phyloP scores from a whole-genome alignment of 345 rosid genomes.

The Aquilaria sinensis region DNA sequence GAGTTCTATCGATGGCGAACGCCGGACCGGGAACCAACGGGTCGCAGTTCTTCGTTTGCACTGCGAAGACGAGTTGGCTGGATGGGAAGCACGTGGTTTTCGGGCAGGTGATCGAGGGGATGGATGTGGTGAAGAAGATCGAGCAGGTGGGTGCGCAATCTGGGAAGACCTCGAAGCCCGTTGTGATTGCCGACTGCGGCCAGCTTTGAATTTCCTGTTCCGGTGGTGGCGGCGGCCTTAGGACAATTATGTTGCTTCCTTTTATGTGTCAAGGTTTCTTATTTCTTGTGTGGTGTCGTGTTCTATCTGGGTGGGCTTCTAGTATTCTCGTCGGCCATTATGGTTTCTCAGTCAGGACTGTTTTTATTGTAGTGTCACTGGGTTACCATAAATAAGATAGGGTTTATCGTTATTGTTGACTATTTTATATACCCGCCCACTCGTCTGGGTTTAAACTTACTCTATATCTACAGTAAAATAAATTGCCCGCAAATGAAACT shows the following conservation, averaged over 20 bases:
- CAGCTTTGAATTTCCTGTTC: slow-evolving; percentile 24
- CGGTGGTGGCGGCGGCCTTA: neutral
- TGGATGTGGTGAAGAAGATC: slow-evolving; percentile 39
- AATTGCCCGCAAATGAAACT: too few species aligned
- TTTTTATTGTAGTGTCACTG: slow-evolving; percentile 1
- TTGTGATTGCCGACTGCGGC: slow-evolving; percentile 47
- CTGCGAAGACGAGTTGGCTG: slow-evolving; percentile 54
- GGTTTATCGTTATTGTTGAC: neutral
- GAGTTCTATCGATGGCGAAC: slow-evolving; percentile 67
- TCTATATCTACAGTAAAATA: too few species aligned
- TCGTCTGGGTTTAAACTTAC: too few species aligned
- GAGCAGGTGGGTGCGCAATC: slow-evolving; percentile 54
- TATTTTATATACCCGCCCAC: too few species aligned
- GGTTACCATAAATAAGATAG: slow-evolving; percentile 27
- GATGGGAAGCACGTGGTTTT: slow-evolving; percentile 73
- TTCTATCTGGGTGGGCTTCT: neutral
- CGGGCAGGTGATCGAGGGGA: slow-evolving; percentile 50
- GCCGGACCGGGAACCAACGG: slow-evolving; percentile 56
- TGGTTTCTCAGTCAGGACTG: neutral
- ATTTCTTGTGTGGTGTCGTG: neutral
- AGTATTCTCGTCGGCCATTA: slow-evolving; percentile 6
- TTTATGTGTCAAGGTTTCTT: neutral
- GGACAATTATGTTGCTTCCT: neutral
- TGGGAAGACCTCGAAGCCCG: slow-evolving; percentile 44
- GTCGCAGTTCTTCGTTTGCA: slow-evolving; percentile 61